phyloP scores from a whole-genome alignment of 75 land plant genomes.

The Cryptomeria japonica region DNA sequence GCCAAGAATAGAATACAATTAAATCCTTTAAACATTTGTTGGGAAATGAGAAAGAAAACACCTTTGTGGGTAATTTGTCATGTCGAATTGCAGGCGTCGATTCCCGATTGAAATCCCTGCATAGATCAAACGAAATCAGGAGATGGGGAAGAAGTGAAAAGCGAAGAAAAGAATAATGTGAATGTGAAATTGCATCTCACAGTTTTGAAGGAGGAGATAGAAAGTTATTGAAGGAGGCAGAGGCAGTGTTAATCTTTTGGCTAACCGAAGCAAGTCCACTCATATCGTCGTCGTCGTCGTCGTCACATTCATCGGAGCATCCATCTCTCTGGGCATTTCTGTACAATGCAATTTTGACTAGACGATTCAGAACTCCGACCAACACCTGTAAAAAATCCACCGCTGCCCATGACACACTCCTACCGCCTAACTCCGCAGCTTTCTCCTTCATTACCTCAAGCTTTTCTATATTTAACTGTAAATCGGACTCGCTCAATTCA shows the following conservation, averaged over 20 bases:
- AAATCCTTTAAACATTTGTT: no score
- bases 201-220: neutral
- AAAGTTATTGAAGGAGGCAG: neutral
- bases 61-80: neutral
- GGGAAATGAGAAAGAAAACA: neutral
- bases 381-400: neutral
- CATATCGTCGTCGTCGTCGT: neutral
- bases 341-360: conserved; percentile 1
- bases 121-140: neutral
- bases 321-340: conserved; percentile 9
- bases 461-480: neutral
- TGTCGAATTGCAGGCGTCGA: neutral
- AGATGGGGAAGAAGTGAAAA: neutral
- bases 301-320: neutral
- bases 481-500: conserved; percentile 1
- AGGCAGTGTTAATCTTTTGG: neutral
- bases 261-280: conserved; percentile 6
- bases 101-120: neutral
- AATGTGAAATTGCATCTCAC: neutral
- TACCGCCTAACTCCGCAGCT: neutral
- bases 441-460: neutral
- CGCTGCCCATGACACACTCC: neutral
- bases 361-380: neutral
- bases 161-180: neutral
- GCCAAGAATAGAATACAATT: no score